These are phyloP conservation scores for Linderniella brevidens DNA, from an alignment of 257 asterid species.

Conservation along the genomic window DNA sequence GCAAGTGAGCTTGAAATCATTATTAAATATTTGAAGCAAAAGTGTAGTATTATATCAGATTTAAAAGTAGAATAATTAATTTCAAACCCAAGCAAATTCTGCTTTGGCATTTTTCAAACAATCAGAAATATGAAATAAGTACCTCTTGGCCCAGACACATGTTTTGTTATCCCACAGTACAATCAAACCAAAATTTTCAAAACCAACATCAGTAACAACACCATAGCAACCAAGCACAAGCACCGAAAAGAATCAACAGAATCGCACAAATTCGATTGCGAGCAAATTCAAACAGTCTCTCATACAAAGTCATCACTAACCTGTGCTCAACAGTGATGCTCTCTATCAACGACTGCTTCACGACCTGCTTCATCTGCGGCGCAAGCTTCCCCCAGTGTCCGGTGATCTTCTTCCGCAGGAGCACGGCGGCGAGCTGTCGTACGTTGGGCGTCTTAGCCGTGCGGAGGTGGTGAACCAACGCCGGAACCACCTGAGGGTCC, in stretches of 20 bases:
- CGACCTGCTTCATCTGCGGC: slow-evolving; percentile 59
- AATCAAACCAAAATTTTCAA: no score
- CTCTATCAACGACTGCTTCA: slow-evolving; percentile 78
- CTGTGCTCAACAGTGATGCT: slow-evolving; percentile 96
- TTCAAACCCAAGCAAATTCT: no score
- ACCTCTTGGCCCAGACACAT: no score
- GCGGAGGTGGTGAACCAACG: slow-evolving; percentile 79
- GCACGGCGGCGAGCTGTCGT: slow-evolving; percentile 93
- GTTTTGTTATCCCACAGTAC: no score
- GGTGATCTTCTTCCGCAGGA: slow-evolving; percentile 93
- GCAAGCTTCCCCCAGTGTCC: slow-evolving; percentile 92
- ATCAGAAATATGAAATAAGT: no score
- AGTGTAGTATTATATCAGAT: no score
- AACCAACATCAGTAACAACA: no score
- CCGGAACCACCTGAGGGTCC: slow-evolving; percentile 99
- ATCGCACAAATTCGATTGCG: background rate
- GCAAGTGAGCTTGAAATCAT: no score
- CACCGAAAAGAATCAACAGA: background rate
- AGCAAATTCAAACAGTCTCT: background rate
- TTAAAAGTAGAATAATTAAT: no score
- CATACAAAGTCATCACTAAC: slow-evolving; percentile 11
- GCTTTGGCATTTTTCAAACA: no score
- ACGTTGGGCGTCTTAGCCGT: slow-evolving; percentile 98
- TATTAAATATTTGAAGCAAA: no score
- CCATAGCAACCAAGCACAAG: no score